These are phyloP conservation scores for Amphicarpaea edgeworthii DNA, from an alignment of 306 rosid species.

Conservation along the genomic window DNA sequence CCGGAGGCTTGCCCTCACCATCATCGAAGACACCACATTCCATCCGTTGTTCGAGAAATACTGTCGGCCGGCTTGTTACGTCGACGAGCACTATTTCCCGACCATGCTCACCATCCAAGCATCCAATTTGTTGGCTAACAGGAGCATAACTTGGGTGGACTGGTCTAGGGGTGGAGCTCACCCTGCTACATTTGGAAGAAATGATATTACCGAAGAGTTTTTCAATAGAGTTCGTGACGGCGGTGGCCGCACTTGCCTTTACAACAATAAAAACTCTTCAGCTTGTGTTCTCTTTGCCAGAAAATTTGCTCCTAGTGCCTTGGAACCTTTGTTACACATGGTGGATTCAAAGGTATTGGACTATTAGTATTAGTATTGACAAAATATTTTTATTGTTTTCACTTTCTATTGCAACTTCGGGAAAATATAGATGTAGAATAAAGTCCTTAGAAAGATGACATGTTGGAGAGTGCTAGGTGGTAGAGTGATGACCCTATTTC, in stretches of 20 bases:
- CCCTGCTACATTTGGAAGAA: constrained; percentile 84
- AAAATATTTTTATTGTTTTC: background rate
- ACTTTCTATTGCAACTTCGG: constrained; percentile 18
- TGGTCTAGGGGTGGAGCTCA: constrained; percentile 99
- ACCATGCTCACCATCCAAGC: constrained; percentile 85
- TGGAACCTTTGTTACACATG: constrained; percentile 75
- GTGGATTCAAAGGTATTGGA: constrained; percentile 66
- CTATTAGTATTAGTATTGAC: too few relatives aligned
- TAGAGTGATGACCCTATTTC: constrained; percentile 29
- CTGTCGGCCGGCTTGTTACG: constrained; percentile 88
- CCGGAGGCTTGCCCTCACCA: constrained; percentile 75
- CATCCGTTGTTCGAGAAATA: constrained; percentile 67
- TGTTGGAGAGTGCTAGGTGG: constrained; percentile 30
- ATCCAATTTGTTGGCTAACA: constrained; percentile 64
- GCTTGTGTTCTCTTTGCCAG: constrained; percentile 83
- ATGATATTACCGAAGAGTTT: constrained; percentile 67
- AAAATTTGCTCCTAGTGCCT: constrained; percentile 88
- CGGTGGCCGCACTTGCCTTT: constrained; percentile 57
- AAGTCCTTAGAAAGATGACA: constrained; percentile 29
- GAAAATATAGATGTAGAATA: constrained; percentile 35
- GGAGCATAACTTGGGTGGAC: constrained; percentile 97
- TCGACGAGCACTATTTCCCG: constrained; percentile 96
- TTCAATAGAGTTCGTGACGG: constrained; percentile 54
- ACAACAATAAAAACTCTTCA: constrained; percentile 61
- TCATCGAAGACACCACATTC: constrained; percentile 67